Base-by-base conservation (phyloP, 257 asterid species). In the Solanum paucissectum region DNA sequence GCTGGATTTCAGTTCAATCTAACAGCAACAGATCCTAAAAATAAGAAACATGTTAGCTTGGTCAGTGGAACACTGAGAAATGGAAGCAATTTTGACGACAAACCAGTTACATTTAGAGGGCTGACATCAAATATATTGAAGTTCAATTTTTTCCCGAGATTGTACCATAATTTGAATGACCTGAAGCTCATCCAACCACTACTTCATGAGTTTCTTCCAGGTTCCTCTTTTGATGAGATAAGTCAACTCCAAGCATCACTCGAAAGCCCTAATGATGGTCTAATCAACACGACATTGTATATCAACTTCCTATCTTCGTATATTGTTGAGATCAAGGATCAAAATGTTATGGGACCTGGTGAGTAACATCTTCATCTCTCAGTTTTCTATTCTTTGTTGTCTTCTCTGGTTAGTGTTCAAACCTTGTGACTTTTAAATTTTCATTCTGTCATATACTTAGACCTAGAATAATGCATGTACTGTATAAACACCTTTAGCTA, bases 121-220 rank as follows among this genome's bases (percentile, higher is more conserved):
- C 74, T 87, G 13, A 89, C 88, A 69, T 91, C 98, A 55, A 97
- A 94, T 91, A 93, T 97, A 88, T 89, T 97, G 88, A 95, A 95
- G 88, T 97, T 97, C 92, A 97, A 95, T 90, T 85, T 97, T 20
- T 94, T 97, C 87, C 99, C 98, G 88, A 91, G 96, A 82, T 74
- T 93, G 23, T 97, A 95, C 92, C 97, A 88, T 21, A 95, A 95
- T 91, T 74, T 92, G 89, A 96, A 89, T 64, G 94, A 91, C 75
- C 89, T 97, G 46, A 95, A 89, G 95, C 97, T 97, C 92, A 92
- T 95, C 89, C 99, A 97, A 86, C 99, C 99, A 71, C 90, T 97
- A 89, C 93, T 97, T 92, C 97, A 95, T 87, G 98, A 93, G 90
- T 97, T 97, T 87, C 91, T 97, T 87, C 98, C 96, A 25, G 99